Conservation (phyloP, 345 rosid genomes). For the Theobroma cacao region DNA sequence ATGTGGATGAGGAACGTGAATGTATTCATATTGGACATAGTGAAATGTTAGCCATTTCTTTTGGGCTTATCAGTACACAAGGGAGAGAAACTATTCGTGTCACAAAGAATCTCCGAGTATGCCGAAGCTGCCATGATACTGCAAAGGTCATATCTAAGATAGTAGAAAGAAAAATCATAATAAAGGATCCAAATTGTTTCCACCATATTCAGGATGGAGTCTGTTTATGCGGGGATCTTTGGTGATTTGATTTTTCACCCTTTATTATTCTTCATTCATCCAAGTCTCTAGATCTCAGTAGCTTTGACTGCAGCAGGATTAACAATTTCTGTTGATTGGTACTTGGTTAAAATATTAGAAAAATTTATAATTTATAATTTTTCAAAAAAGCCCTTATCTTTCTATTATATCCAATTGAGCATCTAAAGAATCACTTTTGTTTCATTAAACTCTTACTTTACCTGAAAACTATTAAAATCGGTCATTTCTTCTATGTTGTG, state of each 20-base stretch:
- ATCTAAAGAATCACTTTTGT: too few relatives aligned
- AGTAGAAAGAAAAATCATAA: slow-evolving; percentile 36
- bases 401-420: too few relatives aligned
- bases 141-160: slow-evolving; percentile 35
- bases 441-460: too few relatives aligned
- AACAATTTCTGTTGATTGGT: not conserved
- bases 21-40: slow-evolving; percentile 41
- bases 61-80: slow-evolving; percentile 47
- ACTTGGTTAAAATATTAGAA: too few relatives aligned
- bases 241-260: slow-evolving; percentile 8
- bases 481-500: too few relatives aligned
- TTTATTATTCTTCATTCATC: not conserved
- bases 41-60: slow-evolving; percentile 54
- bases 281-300: not conserved
- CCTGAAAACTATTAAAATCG: too few relatives aligned
- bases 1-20: slow-evolving; percentile 50
- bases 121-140: slow-evolving; percentile 40
- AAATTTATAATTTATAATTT: too few relatives aligned
- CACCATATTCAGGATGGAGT: slow-evolving; percentile 44
- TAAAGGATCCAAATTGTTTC: slow-evolving; percentile 40
- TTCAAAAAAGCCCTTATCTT: too few relatives aligned
- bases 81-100: slow-evolving; percentile 31
- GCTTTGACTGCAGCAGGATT: not conserved
- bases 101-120: slow-evolving; percentile 38
- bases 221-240: slow-evolving; percentile 41